Evolutionary conservation across 2,329 filamentous ascomycete genomes (phyloP).

Genomic region (Lecanicillium sp.): DNA sequence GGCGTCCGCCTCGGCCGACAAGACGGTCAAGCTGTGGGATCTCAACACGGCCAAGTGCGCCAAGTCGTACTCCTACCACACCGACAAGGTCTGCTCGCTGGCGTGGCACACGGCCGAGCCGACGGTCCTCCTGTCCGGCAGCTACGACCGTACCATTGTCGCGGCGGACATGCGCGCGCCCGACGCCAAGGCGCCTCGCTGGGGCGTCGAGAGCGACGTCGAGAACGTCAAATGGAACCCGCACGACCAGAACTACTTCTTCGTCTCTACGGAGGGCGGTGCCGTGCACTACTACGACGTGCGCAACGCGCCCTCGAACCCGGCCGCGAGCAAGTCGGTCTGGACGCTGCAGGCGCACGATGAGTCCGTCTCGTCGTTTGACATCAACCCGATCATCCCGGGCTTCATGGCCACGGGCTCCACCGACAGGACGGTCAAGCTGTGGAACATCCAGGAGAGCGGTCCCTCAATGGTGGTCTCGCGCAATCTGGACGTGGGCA

Average conservation of each 20-base stretch:
- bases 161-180: conserved; percentile 96
- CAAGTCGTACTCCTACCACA: conserved; percentile 93
- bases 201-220: conserved; percentile 93
- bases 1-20: conserved; percentile 91
- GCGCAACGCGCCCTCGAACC: conserved; percentile 66
- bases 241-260: conserved; percentile 90
- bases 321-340: conserved; percentile 71
- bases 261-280: conserved; percentile 86
- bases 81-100: conserved; percentile 94
- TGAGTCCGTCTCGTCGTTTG: conserved; percentile 83
- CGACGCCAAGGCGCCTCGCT: conserved; percentile 71
- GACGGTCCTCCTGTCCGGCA: conserved; percentile 84
- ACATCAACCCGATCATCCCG: conserved; percentile 83
- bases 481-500: conserved; percentile 87
- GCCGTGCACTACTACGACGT: conserved; percentile 89
- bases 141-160: conserved; percentile 89
- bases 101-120: conserved; percentile 88
- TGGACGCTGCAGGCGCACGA: conserved; percentile 97
- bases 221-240: conserved; percentile 91
- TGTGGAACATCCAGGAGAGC: conserved; percentile 82
- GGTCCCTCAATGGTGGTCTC: conserved; percentile 88
- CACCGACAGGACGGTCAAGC: conserved; percentile 89
- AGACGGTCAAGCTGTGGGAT: conserved; percentile 97
- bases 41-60: conserved; percentile 86
- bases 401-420: conserved; percentile 92